Evolutionary conservation across 805 yeast species (phyloP).

Genomic region (Sugiyamaella americana): DNA sequence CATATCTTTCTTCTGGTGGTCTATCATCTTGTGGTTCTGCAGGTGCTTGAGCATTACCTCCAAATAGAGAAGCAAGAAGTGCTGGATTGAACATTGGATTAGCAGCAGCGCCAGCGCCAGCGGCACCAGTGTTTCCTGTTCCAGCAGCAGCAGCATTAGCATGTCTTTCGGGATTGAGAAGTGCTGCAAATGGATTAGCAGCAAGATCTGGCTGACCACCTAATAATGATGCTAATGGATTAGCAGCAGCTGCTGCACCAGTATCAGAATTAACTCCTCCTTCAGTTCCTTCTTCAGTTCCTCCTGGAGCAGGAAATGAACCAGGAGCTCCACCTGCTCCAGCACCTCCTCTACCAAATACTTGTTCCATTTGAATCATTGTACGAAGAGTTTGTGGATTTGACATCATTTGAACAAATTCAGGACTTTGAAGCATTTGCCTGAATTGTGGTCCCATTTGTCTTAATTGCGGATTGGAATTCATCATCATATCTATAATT

Average conservation of each 20-base stretch:
- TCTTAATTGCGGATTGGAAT: conserved; percentile 76
- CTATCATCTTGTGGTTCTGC: conserved; percentile 50
- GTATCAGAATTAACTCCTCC: conserved; percentile 10
- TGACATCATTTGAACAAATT: conserved; percentile 68
- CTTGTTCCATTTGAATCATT: conserved; percentile 68
- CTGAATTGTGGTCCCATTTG: conserved; percentile 83
- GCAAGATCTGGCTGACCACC: conserved; percentile 28
- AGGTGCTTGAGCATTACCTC: conserved; percentile 32
- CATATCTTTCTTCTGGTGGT: conserved; percentile 78
- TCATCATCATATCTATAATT: conserved; percentile 75
- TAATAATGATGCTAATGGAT: conserved; percentile 49
- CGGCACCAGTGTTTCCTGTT: conserved; percentile 3
- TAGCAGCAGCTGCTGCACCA: conserved; percentile 29
- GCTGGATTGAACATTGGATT: conserved; percentile 45
- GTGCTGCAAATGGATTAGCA: conserved; percentile 15
- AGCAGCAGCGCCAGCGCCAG: conserved; percentile 6
- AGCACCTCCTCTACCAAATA: conserved; percentile 39
- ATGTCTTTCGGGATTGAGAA: conserved; percentile 4
- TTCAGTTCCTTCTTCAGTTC: conserved; percentile 17
- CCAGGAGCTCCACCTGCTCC: conserved; percentile 17
- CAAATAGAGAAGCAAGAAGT: conserved; percentile 41
- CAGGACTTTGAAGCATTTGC: conserved; percentile 76
- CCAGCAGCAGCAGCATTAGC: conserved; percentile 13
- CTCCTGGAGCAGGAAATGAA: conserved; percentile 32
- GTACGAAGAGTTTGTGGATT: conserved; percentile 84